These are phyloP conservation scores for Chromera velia DNA, from an alignment of 73 alveolate species.

Conservation along the genomic window DNA sequence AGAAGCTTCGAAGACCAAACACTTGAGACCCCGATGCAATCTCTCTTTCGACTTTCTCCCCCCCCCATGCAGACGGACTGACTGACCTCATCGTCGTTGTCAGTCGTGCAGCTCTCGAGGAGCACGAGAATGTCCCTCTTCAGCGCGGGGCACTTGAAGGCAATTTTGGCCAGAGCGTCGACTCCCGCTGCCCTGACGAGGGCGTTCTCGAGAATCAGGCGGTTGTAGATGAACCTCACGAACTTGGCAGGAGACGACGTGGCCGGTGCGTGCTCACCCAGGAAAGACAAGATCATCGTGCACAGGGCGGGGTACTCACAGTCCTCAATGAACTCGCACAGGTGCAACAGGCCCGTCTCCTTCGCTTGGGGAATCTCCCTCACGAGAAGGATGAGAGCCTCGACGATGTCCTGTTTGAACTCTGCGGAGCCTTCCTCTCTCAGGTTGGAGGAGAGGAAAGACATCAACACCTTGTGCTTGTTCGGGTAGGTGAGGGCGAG, in stretches of 20 bases:
- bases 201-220: slow-evolving; percentile 60
- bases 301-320: slow-evolving; percentile 79
- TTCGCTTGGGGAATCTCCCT: slow-evolving; percentile 28
- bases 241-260: slow-evolving; percentile 69
- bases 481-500: slow-evolving; percentile 64
- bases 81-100: slow-evolving; percentile 37
- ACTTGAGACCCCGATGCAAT: too few species aligned
- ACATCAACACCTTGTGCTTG: slow-evolving; percentile 70
- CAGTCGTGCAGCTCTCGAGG: slow-evolving; percentile 47
- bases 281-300: slow-evolving; percentile 65
- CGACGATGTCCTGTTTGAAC: slow-evolving; percentile 27
- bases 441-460: slow-evolving; percentile 73
- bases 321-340: slow-evolving; percentile 88
- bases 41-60: too few species aligned
- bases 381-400: slow-evolving; percentile 34
- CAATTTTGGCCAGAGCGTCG: slow-evolving; percentile 76
- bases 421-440: slow-evolving; percentile 66
- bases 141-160: slow-evolving; percentile 53
- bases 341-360: slow-evolving; percentile 67
- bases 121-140: slow-evolving; percentile 56
- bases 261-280: slow-evolving; percentile 80
- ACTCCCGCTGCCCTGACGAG: slow-evolving; percentile 89
- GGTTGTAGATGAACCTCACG: slow-evolving; percentile 82
- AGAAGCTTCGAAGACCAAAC: too few species aligned
- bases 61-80: too few species aligned